Evolutionary conservation across 495 filamentous ascomycete genomes (phyloP).

Genomic region (Aspergillus indologenus): DNA sequence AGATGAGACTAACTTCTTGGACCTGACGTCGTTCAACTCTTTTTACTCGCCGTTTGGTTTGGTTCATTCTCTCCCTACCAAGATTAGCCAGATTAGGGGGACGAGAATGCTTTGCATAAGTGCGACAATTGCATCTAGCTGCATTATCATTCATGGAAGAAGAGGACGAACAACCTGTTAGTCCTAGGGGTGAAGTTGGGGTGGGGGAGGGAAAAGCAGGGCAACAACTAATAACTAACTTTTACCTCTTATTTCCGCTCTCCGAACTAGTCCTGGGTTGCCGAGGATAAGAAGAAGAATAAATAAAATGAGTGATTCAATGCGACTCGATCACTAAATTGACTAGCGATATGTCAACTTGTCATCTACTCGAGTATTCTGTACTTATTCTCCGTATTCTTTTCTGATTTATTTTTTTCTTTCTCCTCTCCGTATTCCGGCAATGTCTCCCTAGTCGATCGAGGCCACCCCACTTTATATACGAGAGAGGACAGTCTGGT

Average conservation of each 20-base stretch:
- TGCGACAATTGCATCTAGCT: background rate
- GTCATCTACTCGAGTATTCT: background rate
- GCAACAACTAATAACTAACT: too few species aligned
- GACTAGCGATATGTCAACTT: background rate
- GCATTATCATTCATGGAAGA: background rate
- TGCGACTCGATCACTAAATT: background rate
- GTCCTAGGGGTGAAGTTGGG: too few species aligned
- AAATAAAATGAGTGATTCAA: background rate
- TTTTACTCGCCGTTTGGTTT: background rate
- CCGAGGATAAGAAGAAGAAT: background rate
- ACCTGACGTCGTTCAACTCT: background rate
- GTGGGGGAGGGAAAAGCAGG: too few species aligned
- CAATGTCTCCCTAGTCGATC: background rate
- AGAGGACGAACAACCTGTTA: background rate
- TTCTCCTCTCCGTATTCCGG: background rate
- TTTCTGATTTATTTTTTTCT: background rate
- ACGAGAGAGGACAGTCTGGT: background rate
- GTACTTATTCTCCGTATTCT: too few species aligned
- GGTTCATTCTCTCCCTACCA: background rate
- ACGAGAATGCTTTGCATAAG: background rate
- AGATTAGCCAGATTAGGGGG: background rate
- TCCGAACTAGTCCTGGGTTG: background rate
- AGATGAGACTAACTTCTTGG: background rate
- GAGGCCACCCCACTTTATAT: background rate
- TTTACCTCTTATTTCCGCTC: background rate